These are phyloP conservation scores for Polysphondylium violaceum DNA, from an alignment of 78 protist species.

Conservation along the genomic window DNA sequence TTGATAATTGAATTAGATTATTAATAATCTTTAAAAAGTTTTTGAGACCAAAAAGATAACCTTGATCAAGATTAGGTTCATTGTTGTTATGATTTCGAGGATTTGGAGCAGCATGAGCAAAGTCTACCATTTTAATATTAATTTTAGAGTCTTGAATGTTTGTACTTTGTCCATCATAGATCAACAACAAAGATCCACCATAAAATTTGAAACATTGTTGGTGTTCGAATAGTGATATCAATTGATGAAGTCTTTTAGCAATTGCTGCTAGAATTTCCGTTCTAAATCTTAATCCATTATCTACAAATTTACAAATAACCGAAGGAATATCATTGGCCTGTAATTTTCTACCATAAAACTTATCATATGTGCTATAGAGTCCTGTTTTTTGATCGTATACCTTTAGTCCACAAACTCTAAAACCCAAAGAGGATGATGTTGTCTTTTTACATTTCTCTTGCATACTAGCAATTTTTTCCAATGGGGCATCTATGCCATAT, in stretches of 20 bases:
- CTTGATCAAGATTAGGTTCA: constrained; percentile 41
- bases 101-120: constrained; percentile 66
- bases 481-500: constrained; percentile 55
- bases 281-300: constrained; percentile 64
- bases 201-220: constrained; percentile 72
- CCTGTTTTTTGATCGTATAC: constrained; percentile 39
- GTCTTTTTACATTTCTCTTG: constrained; percentile 56
- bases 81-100: constrained; percentile 6
- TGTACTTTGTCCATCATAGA: constrained; percentile 72
- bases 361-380: constrained; percentile 42
- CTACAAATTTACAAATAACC: constrained; percentile 63
- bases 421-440: constrained; percentile 59
- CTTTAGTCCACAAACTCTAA: constrained; percentile 75
- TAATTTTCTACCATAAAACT: constrained; percentile 62
- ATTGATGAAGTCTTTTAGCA: constrained; percentile 48
- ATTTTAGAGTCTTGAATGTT: constrained; percentile 44
- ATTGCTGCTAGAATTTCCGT: constrained; percentile 28
- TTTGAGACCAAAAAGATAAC: constrained; percentile 67
- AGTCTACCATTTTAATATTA: constrained; percentile 75
- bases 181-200: constrained; percentile 60
- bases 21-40: constrained; percentile 57
- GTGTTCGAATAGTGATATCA: constrained; percentile 64
- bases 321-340: constrained; percentile 34
- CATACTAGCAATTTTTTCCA: constrained; percentile 52
- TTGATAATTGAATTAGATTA: constrained; percentile 47